These are phyloP conservation scores for Cenchrus americanus DNA, from an alignment of 176 grass and related monocot species.

Conservation along the genomic window DNA sequence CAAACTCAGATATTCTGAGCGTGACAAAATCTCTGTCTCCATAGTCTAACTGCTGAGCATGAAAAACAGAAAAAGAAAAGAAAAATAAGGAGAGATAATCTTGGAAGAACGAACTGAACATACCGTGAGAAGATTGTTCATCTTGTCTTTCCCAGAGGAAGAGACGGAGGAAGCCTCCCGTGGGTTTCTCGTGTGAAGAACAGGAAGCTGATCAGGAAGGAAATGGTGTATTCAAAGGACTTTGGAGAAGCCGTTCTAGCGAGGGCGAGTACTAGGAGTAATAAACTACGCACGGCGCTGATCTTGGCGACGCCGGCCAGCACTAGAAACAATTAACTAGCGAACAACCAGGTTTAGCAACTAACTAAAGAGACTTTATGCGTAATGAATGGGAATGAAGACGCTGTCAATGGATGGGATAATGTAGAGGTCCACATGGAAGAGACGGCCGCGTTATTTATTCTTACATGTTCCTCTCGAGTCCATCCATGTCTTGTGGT, in stretches of 20 bases:
- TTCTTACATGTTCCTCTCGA: background rate
- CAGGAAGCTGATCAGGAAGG: background rate
- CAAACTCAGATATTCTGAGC: background rate
- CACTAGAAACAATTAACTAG: slow-evolving; percentile 48
- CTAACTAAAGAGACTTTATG: slow-evolving; percentile 35
- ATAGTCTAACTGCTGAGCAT: background rate
- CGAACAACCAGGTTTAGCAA: slow-evolving; percentile 38
- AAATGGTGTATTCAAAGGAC: background rate
- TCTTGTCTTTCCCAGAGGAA: slow-evolving; percentile 3
- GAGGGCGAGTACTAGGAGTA: background rate
- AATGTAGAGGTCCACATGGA: background rate
- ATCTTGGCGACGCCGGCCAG: slow-evolving; percentile 45
- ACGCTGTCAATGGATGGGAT: slow-evolving; percentile 9
- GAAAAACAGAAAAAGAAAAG: background rate
- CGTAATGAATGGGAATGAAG: slow-evolving; percentile 3
- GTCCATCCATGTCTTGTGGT: too few species aligned
- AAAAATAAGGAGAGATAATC: background rate
- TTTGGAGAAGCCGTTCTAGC: slow-evolving; percentile 14
- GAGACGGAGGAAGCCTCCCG: background rate
- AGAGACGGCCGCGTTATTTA: slow-evolving; percentile 16
- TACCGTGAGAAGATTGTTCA: slow-evolving; percentile 78
- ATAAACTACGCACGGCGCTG: background rate
- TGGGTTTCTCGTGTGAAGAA: background rate
- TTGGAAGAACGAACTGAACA: background rate
- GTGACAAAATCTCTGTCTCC: background rate